A percentile compares a stretch with the other conserved stretches of the same genome.
phyloP scores from a whole-genome alignment of 208 protist species.

The Trypanosoma avium region DNA sequence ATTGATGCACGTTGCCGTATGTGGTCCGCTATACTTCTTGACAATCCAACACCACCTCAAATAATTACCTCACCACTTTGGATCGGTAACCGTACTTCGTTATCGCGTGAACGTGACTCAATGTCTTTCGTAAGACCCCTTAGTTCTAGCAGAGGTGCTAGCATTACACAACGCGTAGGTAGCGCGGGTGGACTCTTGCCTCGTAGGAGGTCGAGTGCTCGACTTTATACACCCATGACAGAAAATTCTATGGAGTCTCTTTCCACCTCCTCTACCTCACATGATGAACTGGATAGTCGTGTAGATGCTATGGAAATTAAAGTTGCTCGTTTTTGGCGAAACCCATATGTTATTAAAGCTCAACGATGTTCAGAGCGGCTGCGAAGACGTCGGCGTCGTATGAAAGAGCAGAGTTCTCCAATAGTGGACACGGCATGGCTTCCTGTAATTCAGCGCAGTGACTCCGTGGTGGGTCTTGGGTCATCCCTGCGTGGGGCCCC shows the following conservation, averaged over 20 bases:
- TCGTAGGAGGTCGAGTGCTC: neutral
- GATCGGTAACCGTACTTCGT: neutral
- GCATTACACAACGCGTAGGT: neutral
- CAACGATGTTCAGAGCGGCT: conserved; percentile 27
- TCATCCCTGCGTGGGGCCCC: neutral
- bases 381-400: conserved; percentile 7
- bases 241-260: neutral
- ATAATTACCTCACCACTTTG: neutral
- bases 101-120: neutral
- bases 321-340: conserved; percentile 69
- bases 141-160: neutral
- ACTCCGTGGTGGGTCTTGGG: neutral
- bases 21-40: conserved; percentile 19
- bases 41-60: neutral
- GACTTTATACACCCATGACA: neutral
- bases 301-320: conserved; percentile 54
- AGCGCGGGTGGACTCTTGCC: neutral
- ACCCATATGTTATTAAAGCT: conserved; percentile 70
- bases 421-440: neutral
- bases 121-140: neutral
- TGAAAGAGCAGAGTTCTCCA: neutral
- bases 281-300: neutral
- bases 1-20: conserved; percentile 19
- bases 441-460: neutral
- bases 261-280: neutral